phyloP scores from a whole-genome alignment of 805 yeast species.

The Starmerella apicola region DNA sequence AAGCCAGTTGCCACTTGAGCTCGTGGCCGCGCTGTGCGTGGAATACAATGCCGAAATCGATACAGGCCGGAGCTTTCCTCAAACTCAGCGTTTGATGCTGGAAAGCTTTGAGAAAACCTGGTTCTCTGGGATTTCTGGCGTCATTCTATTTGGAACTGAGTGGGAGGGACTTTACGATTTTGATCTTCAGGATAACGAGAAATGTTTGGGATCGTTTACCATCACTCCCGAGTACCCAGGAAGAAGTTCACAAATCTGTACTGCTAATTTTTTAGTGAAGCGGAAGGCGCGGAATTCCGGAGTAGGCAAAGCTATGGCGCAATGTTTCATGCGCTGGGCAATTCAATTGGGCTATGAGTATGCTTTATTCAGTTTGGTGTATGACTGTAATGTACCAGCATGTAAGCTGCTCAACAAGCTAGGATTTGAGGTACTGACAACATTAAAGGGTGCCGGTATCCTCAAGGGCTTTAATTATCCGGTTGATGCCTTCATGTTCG shows the following conservation, averaged over 20 bases:
- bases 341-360: slow-evolving; percentile 78
- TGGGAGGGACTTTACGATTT: slow-evolving; percentile 27
- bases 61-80: slow-evolving; percentile 77
- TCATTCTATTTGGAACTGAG: slow-evolving; percentile 9
- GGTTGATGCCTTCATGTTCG: slow-evolving; percentile 78
- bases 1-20: slow-evolving; percentile 60
- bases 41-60: slow-evolving; percentile 89
- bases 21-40: slow-evolving; percentile 71
- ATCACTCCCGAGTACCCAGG: slow-evolving; percentile 88
- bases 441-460: slow-evolving; percentile 77
- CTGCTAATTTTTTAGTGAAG: slow-evolving; percentile 77
- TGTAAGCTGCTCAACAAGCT: slow-evolving; percentile 63
- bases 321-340: slow-evolving; percentile 83
- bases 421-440: slow-evolving; percentile 66
- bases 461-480: slow-evolving; percentile 73
- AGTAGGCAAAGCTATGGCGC: slow-evolving; percentile 73
- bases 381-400: slow-evolving; percentile 78
- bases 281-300: slow-evolving; percentile 90
- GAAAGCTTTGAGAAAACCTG: slow-evolving; percentile 74
- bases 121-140: slow-evolving; percentile 75
- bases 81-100: slow-evolving; percentile 63
- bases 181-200: slow-evolving; percentile 70
- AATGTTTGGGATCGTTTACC: slow-evolving; percentile 78
- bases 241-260: slow-evolving; percentile 82
- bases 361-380: slow-evolving; percentile 70